Conservation (phyloP, 768 basidiomycete species). For the Chalciporus chontae region DNA sequence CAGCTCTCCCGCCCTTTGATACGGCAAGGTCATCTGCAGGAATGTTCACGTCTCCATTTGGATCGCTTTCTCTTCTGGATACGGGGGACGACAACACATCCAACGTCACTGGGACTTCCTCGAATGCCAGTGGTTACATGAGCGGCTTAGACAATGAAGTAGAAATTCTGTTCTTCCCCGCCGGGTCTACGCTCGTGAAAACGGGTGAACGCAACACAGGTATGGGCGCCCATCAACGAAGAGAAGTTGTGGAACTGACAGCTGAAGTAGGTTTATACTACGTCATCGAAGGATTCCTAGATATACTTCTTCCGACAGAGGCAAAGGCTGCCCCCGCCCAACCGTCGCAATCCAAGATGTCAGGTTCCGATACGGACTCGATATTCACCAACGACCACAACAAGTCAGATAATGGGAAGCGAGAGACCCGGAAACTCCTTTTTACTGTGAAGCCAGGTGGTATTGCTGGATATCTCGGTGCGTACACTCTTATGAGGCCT, state of each 20-base stretch:
- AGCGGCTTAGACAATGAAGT: conserved; percentile 93
- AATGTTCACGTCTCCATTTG: conserved; percentile 62
- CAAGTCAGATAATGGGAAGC: conserved; percentile 28
- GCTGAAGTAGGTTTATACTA: conserved; percentile 70
- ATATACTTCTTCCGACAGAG: conserved; percentile 69
- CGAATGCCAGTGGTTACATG: conserved; percentile 52
- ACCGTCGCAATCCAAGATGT: conserved; percentile 17
- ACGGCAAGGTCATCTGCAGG: conserved; percentile 32
- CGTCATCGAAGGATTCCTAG: conserved; percentile 93
- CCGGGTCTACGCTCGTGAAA: conserved; percentile 80
- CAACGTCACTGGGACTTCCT: conserved; percentile 59
- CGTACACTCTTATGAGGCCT: conserved; percentile 10
- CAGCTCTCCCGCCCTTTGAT: conserved; percentile 51
- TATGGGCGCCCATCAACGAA: conserved; percentile 21
- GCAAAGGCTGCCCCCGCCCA: conserved; percentile 2
- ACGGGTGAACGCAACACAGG: conserved; percentile 90
- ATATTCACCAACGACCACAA: conserved; percentile 31
- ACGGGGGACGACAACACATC: conserved; percentile 64
- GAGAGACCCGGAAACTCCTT: conserved; percentile 58
- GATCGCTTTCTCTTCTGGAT: conserved; percentile 70
- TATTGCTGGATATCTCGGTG: conserved; percentile 93
- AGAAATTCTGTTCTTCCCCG: conserved; percentile 90
- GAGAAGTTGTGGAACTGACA: background rate
- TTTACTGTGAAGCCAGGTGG: conserved; percentile 98
- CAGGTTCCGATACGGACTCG: conserved; percentile 35